Conservation (phyloP, 768 basidiomycete genomes). For the Hemileccinum rubropunctum region DNA sequence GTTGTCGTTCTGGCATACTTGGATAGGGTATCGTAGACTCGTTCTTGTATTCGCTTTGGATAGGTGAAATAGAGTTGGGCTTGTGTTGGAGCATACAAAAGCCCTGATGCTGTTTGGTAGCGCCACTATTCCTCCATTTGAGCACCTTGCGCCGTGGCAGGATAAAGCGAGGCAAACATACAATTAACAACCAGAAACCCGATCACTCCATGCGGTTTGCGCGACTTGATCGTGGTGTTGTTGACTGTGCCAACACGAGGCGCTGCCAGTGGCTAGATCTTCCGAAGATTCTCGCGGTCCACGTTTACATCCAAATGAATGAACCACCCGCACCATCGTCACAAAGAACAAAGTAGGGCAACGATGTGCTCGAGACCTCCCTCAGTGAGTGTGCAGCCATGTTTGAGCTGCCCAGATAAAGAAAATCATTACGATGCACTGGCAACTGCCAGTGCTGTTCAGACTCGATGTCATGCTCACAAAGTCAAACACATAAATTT, state of each 20-base stretch:
- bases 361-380: no score
- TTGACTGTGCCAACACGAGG: neutral
- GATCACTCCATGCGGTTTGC: slow-evolving; percentile 8
- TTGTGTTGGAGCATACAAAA: neutral
- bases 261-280: neutral
- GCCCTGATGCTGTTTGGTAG: neutral
- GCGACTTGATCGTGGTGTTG: slow-evolving; percentile 1
- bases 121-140: neutral
- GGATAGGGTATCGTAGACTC: neutral
- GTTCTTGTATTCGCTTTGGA: no score
- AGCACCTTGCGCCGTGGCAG: slow-evolving; percentile 2
- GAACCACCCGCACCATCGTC: no score
- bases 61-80: neutral
- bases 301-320: neutral
- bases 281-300: neutral
- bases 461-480: no score
- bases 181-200: slow-evolving; percentile 1
- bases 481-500: no score
- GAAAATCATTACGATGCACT: no score
- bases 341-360: no score
- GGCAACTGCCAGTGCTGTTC: no score
- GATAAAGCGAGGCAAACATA: slow-evolving; percentile 12
- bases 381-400: no score
- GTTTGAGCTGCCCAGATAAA: no score
- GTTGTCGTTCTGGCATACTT: slow-evolving; percentile 30